Base-by-base conservation (phyloP, 768 basidiomycete species). In the Lentinus brumalis region DNA sequence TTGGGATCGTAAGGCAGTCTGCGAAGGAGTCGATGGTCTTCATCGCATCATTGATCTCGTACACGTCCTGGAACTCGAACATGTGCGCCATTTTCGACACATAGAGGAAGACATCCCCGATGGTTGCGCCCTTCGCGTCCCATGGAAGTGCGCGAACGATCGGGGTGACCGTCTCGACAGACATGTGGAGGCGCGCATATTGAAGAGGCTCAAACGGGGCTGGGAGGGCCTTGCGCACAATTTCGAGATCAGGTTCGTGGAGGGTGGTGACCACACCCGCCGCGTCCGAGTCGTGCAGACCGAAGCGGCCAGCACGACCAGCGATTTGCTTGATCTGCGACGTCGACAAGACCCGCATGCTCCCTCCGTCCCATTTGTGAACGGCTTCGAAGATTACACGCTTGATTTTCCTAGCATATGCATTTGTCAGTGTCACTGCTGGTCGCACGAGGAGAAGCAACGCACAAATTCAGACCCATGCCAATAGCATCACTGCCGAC, bases 401-500 rank as follows among this genome's bases (percentile, higher is more conserved):
- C 60, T 88, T 88, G 75, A 98, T 98, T 81, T 94, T 95, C 39
- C 96, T 98, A 35, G 68, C 41, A 61, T 38, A 7, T 44, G 26
- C 5, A 42, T 39, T 50, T 50, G 26, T 49, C 21, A 49, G 14
- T 29, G 46, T 26, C 15, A 6, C 9, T 31, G 41, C 61, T 35
- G 59, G 45, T 50, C 9, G 29, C 12, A 14, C 26, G 10, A 6
- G 11, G 35, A 29, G 8, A 49, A 11, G 14, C 46, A 4, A 78
- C 91, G 46, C 72, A 98, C 97, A 99, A 75, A 70, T 99, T 98
- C 21, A 99, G 81, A 0, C 97, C 97, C 94, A 99, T 96, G 2
- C 97, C 95, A 51, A 98, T 88, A 0, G 95, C 94, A 69, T 99
- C 97, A 67, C 92, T 95, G 1, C 93, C 96, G 16, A 98, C 85